These are phyloP conservation scores for Wickerhamomyces hampshirensis DNA, from an alignment of 805 yeast species.

Conservation along the genomic window DNA sequence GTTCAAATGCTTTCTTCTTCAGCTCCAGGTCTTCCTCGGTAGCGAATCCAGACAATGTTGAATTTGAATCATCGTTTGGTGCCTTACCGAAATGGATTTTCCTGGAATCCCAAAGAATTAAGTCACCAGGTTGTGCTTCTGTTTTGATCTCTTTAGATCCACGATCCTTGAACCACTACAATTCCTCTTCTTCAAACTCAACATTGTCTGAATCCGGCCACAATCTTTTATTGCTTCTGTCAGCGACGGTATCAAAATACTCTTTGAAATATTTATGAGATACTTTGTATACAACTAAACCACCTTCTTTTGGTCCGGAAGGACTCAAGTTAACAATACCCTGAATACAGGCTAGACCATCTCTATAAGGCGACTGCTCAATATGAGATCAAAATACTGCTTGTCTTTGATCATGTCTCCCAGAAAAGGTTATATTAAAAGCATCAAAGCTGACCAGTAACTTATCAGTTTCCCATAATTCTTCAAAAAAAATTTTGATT, in stretches of 20 bases:
- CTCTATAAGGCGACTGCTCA: slow-evolving; percentile 30
- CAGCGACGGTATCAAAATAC: slow-evolving; percentile 22
- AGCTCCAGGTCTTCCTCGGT: slow-evolving; percentile 21
- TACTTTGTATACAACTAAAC: slow-evolving; percentile 26
- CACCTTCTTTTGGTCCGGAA: slow-evolving; percentile 28
- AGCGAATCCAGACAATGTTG: slow-evolving; percentile 29
- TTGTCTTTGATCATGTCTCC: slow-evolving; percentile 12
- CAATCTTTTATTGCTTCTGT: slow-evolving; percentile 19
- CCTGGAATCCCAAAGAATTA: slow-evolving; percentile 31
- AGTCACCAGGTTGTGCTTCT: slow-evolving; percentile 28
- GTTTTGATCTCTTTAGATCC: slow-evolving; percentile 27
- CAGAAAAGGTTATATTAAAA: slow-evolving; percentile 27
- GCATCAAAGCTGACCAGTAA: slow-evolving; percentile 31
- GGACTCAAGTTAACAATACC: slow-evolving; percentile 28
- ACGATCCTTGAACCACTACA: slow-evolving; percentile 24
- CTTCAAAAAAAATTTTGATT: slow-evolving; percentile 25
- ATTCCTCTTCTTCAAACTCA: slow-evolving; percentile 17
- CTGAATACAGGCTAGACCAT: slow-evolving; percentile 28
- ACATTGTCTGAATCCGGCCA: slow-evolving; percentile 24
- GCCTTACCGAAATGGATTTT: slow-evolving; percentile 26
- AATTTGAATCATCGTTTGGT: slow-evolving; percentile 23
- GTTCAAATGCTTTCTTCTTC: slow-evolving; percentile 22
- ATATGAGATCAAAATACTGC: slow-evolving; percentile 28
- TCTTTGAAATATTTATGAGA: slow-evolving; percentile 21
- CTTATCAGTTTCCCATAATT: slow-evolving; percentile 30